Evolutionary conservation across 2,329 filamentous ascomycete genomes (phyloP).

Genomic region (Microthyrium microscopicum): DNA sequence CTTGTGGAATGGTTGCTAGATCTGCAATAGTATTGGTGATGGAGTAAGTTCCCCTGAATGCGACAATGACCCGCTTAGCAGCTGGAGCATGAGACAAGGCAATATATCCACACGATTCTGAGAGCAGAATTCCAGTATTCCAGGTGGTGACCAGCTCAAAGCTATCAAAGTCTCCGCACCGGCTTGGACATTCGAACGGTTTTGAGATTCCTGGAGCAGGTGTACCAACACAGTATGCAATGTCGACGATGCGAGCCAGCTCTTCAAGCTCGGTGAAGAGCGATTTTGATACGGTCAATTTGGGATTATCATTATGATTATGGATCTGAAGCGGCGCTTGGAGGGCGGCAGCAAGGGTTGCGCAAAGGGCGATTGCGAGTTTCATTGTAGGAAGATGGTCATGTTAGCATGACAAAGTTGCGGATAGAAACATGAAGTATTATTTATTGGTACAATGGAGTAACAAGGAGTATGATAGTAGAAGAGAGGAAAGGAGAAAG

Average conservation of each 20-base stretch:
- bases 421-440: too few species aligned
- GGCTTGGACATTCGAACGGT: constrained; percentile 72
- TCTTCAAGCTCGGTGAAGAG: constrained; percentile 77
- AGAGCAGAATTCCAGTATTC: constrained; percentile 75
- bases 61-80: constrained; percentile 55
- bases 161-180: constrained; percentile 66
- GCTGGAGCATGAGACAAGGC: constrained; percentile 58
- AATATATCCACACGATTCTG: constrained; percentile 87
- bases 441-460: too few species aligned
- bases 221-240: constrained; percentile 80
- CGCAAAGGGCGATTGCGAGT: too few species aligned
- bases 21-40: constrained; percentile 83
- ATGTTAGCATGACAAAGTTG: too few species aligned
- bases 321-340: constrained; percentile 1
- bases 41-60: constrained; percentile 89
- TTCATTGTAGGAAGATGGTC: too few species aligned
- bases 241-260: constrained; percentile 79
- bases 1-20: constrained; percentile 73
- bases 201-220: constrained; percentile 67
- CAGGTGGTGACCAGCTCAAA: constrained; percentile 71
- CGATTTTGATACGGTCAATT: constrained; percentile 34
- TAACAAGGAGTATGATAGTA: too few species aligned
- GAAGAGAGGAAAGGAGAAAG: too few species aligned
- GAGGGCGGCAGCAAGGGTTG: constrained; percentile 2
- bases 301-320: constrained; percentile 8